Evolutionary conservation across 2,329 filamentous ascomycete species (phyloP).

Genomic region (Ustulina deusta): DNA sequence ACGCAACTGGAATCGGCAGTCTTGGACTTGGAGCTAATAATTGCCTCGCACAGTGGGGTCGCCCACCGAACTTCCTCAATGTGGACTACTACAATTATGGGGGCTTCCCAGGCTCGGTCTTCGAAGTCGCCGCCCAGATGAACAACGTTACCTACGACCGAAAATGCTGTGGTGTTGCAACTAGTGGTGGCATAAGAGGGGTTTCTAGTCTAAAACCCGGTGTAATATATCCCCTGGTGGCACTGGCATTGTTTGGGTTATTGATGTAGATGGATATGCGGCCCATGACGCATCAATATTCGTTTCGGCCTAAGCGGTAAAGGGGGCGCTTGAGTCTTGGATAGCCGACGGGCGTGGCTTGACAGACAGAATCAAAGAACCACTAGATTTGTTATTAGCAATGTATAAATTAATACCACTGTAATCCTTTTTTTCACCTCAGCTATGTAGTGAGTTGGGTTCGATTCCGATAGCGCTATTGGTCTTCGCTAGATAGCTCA

Average conservation of each 20-base stretch:
- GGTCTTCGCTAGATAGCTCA: no score
- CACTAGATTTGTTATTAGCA: background rate
- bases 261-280: conserved; percentile 34
- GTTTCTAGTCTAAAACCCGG: background rate
- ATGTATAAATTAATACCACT: background rate
- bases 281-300: background rate
- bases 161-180: conserved; percentile 65
- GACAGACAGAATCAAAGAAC: background rate
- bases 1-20: conserved; percentile 71
- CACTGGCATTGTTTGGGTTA: conserved; percentile 37
- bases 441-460: no score
- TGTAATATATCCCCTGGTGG: conserved; percentile 36
- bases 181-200: conserved; percentile 37
- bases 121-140: conserved; percentile 75
- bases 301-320: background rate
- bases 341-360: background rate
- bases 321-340: background rate
- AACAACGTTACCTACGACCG: conserved; percentile 79
- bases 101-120: conserved; percentile 75
- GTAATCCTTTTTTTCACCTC: no score
- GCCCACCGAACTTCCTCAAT: conserved; percentile 81
- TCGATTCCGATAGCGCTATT: no score
- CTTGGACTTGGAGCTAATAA: conserved; percentile 73
- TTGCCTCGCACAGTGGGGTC: conserved; percentile 72
- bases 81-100: conserved; percentile 88